Evolutionary conservation across 106 monocot species (phyloP).

Genomic region (Acanthochlamys bracteata): DNA sequence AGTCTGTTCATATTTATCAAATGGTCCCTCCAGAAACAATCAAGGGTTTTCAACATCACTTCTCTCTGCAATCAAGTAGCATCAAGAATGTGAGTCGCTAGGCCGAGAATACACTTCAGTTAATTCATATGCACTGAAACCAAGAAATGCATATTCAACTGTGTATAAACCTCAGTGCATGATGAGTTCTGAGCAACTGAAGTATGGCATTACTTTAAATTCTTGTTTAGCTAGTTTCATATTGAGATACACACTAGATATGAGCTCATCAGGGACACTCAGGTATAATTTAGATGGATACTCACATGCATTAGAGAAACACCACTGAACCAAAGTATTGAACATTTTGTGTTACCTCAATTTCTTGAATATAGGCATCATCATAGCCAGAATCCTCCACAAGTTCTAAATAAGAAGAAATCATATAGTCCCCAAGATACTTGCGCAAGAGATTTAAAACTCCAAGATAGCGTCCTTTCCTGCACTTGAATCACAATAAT

Average conservation of each 20-base stretch:
- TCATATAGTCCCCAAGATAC: slow-evolving; percentile 89
- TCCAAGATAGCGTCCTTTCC: slow-evolving; percentile 56
- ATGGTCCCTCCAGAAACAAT: slow-evolving; percentile 92
- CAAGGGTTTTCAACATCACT: slow-evolving; percentile 81
- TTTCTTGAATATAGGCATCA: slow-evolving; percentile 69
- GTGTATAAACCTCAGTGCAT: no score
- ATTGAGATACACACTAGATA: no score
- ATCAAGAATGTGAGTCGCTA: no score
- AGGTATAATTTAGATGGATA: no score
- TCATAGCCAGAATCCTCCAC: slow-evolving; percentile 83
- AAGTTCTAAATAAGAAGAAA: slow-evolving; percentile 72
- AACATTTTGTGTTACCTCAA: slow-evolving; percentile 57
- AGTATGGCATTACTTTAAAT: no score
- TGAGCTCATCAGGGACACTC: no score
- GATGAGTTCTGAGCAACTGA: no score
- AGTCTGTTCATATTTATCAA: slow-evolving; percentile 98
- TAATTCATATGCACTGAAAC: no score
- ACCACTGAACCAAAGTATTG: background rate
- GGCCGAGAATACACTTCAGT: background rate
- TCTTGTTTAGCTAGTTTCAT: no score
- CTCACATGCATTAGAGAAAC: no score
- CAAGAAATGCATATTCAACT: no score
- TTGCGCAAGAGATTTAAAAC: slow-evolving; percentile 69
- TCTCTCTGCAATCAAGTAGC: slow-evolving; percentile 47
- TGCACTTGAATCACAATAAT: slow-evolving; percentile 19